Base-by-base conservation (phyloP, 2,329 filamentous ascomycete species). In the Cercospora nicotianae region DNA sequence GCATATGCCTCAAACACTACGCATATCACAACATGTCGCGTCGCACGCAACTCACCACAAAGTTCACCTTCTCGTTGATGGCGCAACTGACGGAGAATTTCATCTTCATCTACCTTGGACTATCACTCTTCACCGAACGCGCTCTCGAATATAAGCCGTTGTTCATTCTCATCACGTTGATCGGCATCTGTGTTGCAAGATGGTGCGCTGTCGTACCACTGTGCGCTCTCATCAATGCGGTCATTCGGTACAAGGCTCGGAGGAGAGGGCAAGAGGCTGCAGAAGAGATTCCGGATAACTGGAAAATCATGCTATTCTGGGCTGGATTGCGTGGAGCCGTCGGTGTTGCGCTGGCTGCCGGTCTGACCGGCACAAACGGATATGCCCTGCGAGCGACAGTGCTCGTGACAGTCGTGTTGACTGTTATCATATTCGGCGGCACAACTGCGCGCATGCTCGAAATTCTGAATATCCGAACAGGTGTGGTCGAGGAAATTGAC, bases 231-330 rank as follows among this genome's bases (percentile, higher is more conserved):
- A 96, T 99, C 79, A 99, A 99, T 80, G 94, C 91, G 86, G 91
- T 97, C 76, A 93, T 96, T 73, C 88, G 91, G 67, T 97, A 97
- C 78, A 88, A 93, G 58, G 92, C 94, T 16, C 87, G 88, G 60
- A 88, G 92, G 60, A 87, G 90, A 64, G 93, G 93, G 26, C 86
- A 84, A 66, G 91, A 96, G 55, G 87, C 90, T 5, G 87, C 88
- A 16, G 94, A 98, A 72, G 95, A 98, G 79, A 83, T 99, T 39
- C 95, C 95, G 0, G 96, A 93, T 77, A 93, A 92, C 74, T 97
- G 98, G 80, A 95, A 98, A 80, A 93, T 91, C n/a, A 98, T 99
- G 95, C 87, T 99, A n/a, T 99, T 96, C 82, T 99, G 95, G 95
- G 95, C 95, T 16, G 95, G 95, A 28, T 85, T 99, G 31, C 92